Conservation (phyloP, 305 asterid species). For the Solanum hybrid region DNA sequence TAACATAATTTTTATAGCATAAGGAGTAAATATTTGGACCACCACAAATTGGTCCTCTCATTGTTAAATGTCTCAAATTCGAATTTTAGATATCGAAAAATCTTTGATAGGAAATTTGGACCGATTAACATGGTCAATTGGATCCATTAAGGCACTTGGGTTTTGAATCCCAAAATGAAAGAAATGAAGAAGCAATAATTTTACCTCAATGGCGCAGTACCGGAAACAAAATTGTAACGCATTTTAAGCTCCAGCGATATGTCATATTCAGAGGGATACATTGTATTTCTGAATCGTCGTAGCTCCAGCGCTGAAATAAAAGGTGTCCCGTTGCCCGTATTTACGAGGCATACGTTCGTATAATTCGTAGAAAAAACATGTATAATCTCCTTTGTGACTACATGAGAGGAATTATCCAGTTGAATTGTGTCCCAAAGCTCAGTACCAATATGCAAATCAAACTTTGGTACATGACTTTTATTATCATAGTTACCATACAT, state of each 20-base stretch:
- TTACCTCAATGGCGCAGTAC: background rate
- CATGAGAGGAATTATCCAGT: background rate
- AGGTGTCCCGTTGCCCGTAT: background rate
- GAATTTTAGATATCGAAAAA: too few species aligned
- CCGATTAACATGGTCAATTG: too few species aligned
- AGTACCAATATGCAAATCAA: conserved; percentile 6
- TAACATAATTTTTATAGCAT: too few species aligned
- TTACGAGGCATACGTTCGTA: background rate
- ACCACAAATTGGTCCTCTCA: too few species aligned
- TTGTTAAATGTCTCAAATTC: too few species aligned
- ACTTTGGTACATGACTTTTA: background rate
- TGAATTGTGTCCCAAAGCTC: background rate
- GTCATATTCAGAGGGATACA: background rate
- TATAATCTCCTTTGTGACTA: background rate
- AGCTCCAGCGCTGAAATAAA: background rate
- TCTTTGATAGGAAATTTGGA: too few species aligned
- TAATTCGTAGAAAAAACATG: background rate
- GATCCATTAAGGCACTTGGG: background rate
- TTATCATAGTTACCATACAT: background rate
- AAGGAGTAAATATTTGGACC: too few species aligned
- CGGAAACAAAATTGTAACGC: background rate
- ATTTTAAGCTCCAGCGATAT: background rate
- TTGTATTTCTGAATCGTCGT: background rate
- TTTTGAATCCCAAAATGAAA: background rate
- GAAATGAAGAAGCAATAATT: background rate